A percentile compares a stretch with the other conserved stretches of the same genome.
phyloP scores from a whole-genome alignment of 495 filamentous ascomycete species.

The Xylaria bambusicola region DNA sequence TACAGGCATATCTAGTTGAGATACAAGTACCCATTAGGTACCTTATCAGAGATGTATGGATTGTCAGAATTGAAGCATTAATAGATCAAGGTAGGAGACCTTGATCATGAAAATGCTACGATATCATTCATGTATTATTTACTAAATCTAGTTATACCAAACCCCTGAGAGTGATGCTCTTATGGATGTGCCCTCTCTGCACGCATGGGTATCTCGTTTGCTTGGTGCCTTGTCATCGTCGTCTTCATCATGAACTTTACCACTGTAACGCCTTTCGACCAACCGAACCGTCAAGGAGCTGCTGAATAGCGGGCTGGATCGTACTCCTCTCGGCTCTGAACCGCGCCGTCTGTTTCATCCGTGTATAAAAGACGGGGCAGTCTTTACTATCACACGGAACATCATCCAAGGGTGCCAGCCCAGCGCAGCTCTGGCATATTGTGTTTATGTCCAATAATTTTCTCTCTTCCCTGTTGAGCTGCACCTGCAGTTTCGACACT shows the following conservation, averaged over 20 bases:
- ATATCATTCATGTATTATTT: too few species aligned
- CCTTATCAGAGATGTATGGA: too few species aligned
- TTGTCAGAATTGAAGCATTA: too few species aligned
- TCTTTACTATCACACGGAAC: constrained; percentile 86
- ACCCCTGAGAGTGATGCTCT: too few species aligned
- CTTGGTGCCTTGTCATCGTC: too few species aligned
- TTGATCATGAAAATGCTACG: too few species aligned
- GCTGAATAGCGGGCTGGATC: constrained; percentile 56
- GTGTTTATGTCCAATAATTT: constrained; percentile 65
- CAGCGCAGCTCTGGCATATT: constrained; percentile 82
- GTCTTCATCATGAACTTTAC: constrained; percentile 25
- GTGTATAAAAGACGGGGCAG: constrained; percentile 89
- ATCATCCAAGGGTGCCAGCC: constrained; percentile 68
- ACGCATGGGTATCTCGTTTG: too few species aligned
- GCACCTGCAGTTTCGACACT: constrained; percentile 60
- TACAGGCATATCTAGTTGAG: too few species aligned
- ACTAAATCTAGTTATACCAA: too few species aligned
- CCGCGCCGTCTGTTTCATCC: constrained; percentile 68
- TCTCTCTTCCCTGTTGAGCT: constrained; percentile 64
- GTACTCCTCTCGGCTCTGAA: constrained; percentile 59
- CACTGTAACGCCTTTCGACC: constrained; percentile 38
- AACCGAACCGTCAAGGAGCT: constrained; percentile 49
- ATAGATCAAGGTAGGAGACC: too few species aligned
- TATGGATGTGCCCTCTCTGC: too few species aligned
- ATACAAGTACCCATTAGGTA: too few species aligned